These are phyloP conservation scores for Withania somnifera DNA, from an alignment of 305 asterid genomes.

Conservation along the genomic window DNA sequence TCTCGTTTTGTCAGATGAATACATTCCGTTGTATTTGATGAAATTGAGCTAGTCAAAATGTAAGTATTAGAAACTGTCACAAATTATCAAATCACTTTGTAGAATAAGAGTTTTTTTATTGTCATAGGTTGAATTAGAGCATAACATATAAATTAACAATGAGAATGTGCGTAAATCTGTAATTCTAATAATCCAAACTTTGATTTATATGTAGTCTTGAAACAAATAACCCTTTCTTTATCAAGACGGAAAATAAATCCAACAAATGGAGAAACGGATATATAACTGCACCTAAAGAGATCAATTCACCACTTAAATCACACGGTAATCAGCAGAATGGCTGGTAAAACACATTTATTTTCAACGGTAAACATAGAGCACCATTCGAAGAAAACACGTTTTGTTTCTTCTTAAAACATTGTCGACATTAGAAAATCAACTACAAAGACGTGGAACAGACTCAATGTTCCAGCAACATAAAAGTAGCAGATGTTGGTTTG, in stretches of 20 bases:
- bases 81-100: too few species aligned
- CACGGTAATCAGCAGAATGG: not conserved
- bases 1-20: too few species aligned
- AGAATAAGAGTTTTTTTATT: too few species aligned
- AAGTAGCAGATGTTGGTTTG: slow-evolving; percentile 1
- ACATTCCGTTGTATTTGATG: too few species aligned
- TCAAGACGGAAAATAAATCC: not conserved
- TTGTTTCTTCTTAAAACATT: not conserved
- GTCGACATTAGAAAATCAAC: not conserved
- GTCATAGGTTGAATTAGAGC: not conserved
- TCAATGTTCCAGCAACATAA: not conserved
- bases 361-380: not conserved
- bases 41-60: too few species aligned
- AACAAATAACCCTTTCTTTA: not conserved
- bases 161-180: too few species aligned
- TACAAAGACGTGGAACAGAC: not conserved
- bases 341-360: slow-evolving; percentile 8
- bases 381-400: not conserved
- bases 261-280: not conserved
- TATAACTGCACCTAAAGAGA: not conserved
- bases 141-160: too few species aligned
- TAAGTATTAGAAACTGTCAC: too few species aligned
- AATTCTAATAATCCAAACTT: too few species aligned
- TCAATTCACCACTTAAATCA: not conserved
- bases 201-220: not conserved